Conservation (phyloP, 768 basidiomycete species). For the Termitomyces sp. region DNA sequence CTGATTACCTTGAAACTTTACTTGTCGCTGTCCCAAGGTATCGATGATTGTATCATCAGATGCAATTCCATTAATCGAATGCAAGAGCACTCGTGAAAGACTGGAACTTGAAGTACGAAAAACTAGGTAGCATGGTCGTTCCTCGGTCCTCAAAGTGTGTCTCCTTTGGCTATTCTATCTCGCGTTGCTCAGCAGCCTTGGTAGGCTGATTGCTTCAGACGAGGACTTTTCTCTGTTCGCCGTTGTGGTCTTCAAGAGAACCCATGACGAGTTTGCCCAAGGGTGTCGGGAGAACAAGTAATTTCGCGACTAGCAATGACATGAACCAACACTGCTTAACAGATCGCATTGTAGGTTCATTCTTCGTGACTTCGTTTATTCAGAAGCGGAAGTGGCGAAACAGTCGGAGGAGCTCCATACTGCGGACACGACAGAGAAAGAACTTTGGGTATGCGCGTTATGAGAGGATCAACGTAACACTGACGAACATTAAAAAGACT, state of each 20-base stretch:
- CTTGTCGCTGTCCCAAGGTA: slow-evolving; percentile 94
- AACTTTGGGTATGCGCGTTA: slow-evolving; percentile 81
- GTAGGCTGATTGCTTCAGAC: slow-evolving; percentile 73
- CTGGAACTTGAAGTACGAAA: slow-evolving; percentile 88
- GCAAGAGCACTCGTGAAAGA: slow-evolving; percentile 75
- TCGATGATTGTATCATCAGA: slow-evolving; percentile 19
- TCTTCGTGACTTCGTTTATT: slow-evolving; percentile 89
- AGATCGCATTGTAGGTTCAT: slow-evolving; percentile 61
- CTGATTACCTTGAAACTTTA: slow-evolving; percentile 91
- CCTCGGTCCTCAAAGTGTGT: slow-evolving; percentile 85
- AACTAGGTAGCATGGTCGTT: slow-evolving; percentile 83
- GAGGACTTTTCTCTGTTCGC: slow-evolving; percentile 84
- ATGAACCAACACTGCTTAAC: background rate
- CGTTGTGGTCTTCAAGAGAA: slow-evolving; percentile 85
- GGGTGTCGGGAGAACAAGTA: slow-evolving; percentile 96
- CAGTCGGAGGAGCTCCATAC: slow-evolving; percentile 76
- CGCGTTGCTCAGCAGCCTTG: slow-evolving; percentile 4
- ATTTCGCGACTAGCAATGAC: slow-evolving; percentile 15
- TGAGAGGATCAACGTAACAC: background rate
- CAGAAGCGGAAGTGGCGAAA: slow-evolving; percentile 74
- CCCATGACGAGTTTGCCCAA: slow-evolving; percentile 89
- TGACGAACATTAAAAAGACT: slow-evolving; percentile 47
- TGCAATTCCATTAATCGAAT: slow-evolving; percentile 20
- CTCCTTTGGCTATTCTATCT: slow-evolving; percentile 1
- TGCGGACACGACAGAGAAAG: slow-evolving; percentile 87